Base-by-base conservation (phyloP, 1,284 basidiomycete genomes). In the Lentinula novae-zelandiae region DNA sequence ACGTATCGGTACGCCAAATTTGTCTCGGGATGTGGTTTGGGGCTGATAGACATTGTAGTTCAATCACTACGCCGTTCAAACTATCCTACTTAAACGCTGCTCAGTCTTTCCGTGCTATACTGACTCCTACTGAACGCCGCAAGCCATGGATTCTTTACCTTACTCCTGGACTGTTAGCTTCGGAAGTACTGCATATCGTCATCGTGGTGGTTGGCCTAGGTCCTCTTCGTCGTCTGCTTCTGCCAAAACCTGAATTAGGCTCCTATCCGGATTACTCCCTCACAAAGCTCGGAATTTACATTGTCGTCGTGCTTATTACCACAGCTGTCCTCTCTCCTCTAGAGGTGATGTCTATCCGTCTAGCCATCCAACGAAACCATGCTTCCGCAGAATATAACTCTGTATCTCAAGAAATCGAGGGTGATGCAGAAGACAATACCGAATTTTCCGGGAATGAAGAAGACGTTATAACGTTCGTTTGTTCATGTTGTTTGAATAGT, bases 281-380 rank as follows among this genome's bases (percentile, higher is more conserved):
- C 8, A 64, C 80, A 64, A 84, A 80, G 61, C 65, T 91, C 42
- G 73, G 72, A 57, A 72, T 92, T 38, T 94, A 90, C 70, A 69
- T 91, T 36, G 64, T 82, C 52, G 75, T 89, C 55, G 78, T 84
- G n/a, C 71, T 84, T 49, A 63, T 86, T 54, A 86, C 86, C 70
- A 87, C 89, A 0, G 69, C 72, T 13, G 73, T 92, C 64, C 81
- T 95, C 36, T 83, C 90, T 42, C 93, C 93, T 1, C 76, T 96
- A 40, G 93, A 96, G 72, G 92, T 96, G 48, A 86, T 95, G 57
- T 76, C 85, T 10, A 92, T 90, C 12, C 81, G 93, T 62, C 79
- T 95, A 13, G 87, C 90, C 13, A 87, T 95, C 53, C 93, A 95
- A 70, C 86, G 93, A 60, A 95, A 94, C 67, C 87, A 91, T 63